phyloP scores from a whole-genome alignment of 1,139 yeast genomes.

The Lodderomyces beijingensis region DNA sequence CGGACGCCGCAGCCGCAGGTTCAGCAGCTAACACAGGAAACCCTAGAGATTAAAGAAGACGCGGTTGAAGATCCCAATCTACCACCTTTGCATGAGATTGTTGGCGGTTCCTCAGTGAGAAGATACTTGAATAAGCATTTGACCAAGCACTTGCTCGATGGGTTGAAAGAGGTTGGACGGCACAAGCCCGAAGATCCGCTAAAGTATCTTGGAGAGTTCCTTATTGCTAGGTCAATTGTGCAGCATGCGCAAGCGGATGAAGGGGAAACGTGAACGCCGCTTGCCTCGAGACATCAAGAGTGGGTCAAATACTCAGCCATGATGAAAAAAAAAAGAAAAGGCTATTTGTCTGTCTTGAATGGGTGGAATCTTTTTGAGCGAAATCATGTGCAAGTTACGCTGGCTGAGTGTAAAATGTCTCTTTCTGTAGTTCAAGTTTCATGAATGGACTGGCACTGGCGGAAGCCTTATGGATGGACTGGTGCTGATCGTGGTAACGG shows the following conservation, averaged over 20 bases:
- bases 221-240: constrained; percentile 47
- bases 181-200: constrained; percentile 69
- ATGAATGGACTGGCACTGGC: no score
- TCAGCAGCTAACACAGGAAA: constrained; percentile 1
- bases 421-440: no score
- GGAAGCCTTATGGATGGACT: no score
- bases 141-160: constrained; percentile 63
- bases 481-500: no score
- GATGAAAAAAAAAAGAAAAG: no score
- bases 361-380: no score
- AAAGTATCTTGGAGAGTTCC: constrained; percentile 62
- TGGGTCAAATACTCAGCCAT: no score
- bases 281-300: no score
- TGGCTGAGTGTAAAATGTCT: no score
- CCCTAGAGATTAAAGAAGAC: not conserved
- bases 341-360: no score
- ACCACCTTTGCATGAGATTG: constrained; percentile 46
- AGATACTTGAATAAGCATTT: constrained; percentile 71
- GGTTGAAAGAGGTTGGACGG: constrained; percentile 57
- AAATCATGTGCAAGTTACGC: no score
- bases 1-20: not conserved
- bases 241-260: not conserved
- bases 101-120: constrained; percentile 81
- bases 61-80: constrained; percentile 3
- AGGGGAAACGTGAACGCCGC: no score